Evolutionary conservation across 257 asterid genomes (phyloP), one percentile per base, ranked within the genome.

Genomic region (Solanum bukasovii): DNA sequence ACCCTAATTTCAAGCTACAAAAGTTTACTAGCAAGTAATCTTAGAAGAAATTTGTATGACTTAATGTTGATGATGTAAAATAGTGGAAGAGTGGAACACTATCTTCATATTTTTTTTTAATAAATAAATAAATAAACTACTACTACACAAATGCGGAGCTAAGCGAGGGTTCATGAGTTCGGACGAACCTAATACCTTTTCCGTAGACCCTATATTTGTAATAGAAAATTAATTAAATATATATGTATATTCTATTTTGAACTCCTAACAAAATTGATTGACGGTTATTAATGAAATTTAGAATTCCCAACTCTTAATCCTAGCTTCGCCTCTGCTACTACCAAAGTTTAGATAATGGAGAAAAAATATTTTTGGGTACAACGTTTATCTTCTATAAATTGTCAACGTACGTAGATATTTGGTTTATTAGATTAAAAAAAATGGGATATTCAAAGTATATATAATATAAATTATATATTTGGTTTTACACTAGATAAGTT

Each of bases 1-100:
- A 68, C 87, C 87, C 87, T 85, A 73, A 56, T 87, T 78, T 90
- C 91, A 23, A 84, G 52, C 84, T 31, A 59, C 61, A 4, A 68
- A 88, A 72, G 87, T 70, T 38, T 33, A 37, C 42, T 81, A 81
- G 29, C 31, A 81, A 49, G 27, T 81, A 81, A 29, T 81, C 70
- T 29, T 27, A 21, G 25, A 27, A 71, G 20, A 78, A 40, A 13
- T 20, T 73, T 34, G 81, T 31, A 78, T 13, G 59, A 40, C 29
- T 40, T 59, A 25, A 9, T 16, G 9, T 44, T 42, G 38, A 44
- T 29, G 27, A 81, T 49, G 29, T 18, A 29, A 42, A 79, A 27
- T 81, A 46, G 38, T 74, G 52, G 52, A 74, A 37, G 29, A 74
- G 1, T 21, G 49, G 49, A 74, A 35, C 20, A 37, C 20, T 9